phyloP scores from a whole-genome alignment of 2,329 filamentous ascomycete genomes.

The Didymella sp. region DNA sequence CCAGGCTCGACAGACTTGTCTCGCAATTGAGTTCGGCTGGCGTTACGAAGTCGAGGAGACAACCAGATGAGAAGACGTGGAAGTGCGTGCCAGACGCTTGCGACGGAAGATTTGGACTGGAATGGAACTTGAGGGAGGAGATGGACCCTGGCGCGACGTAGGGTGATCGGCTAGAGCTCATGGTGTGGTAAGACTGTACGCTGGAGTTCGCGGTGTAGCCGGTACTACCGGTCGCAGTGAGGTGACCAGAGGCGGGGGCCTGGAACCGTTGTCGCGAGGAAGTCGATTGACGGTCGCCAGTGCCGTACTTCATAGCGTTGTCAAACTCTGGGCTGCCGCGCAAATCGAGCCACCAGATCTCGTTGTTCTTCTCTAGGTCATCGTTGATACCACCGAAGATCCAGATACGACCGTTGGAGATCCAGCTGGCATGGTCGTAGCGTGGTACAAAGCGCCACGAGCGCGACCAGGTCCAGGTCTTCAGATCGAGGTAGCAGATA shows the following conservation, averaged over 20 bases:
- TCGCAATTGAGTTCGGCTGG: constrained; percentile 89
- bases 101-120: constrained; percentile 82
- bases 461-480: constrained; percentile 97
- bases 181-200: constrained; percentile 62
- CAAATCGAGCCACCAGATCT: constrained; percentile 96
- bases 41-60: constrained; percentile 91
- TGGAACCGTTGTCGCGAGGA: constrained; percentile 44
- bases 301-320: constrained; percentile 67
- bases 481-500: constrained; percentile 94
- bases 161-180: constrained; percentile 54
- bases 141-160: constrained; percentile 78
- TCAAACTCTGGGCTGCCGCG: constrained; percentile 89
- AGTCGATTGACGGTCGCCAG: constrained; percentile 52
- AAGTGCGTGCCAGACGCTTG: constrained; percentile 94
- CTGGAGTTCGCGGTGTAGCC: constrained; percentile 77
- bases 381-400: constrained; percentile 94
- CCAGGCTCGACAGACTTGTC: constrained; percentile 87
- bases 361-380: constrained; percentile 95
- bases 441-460: constrained; percentile 94
- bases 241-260: constrained; percentile 38
- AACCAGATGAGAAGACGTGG: constrained; percentile 91
- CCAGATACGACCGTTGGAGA: constrained; percentile 93
- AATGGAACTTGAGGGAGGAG: constrained; percentile 87
- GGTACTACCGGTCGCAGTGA: constrained; percentile 49
- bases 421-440: constrained; percentile 94